Base-by-base conservation (phyloP, 139 green algal species). In the Coelastrella sp. region DNA sequence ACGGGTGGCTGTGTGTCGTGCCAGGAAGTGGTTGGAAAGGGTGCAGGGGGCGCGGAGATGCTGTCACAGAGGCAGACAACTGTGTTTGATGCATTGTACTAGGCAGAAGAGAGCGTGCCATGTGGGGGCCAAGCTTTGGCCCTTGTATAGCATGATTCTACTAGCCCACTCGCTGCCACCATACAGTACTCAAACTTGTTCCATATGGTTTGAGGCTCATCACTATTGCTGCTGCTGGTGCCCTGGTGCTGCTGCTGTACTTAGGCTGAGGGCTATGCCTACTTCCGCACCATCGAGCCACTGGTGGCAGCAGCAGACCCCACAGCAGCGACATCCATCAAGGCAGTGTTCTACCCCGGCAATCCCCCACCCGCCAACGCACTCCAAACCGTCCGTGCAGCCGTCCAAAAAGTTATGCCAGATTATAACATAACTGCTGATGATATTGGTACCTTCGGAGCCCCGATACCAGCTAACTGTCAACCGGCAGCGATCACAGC, bases 201-300 rank as follows among this genome's bases (percentile, higher is more conserved):
- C n/a, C 73, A 47, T 47, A 47, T 47, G 32, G 32, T 0, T 47
- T 32, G 73, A 16, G 23, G 16, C 7, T 8, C 58, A 57, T 13
- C 54, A 3, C 10, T 23, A 47, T 7, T 59, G 17, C 17, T 68
- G 22, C 56, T 71, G 78, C 8, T 60, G 56, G 17, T 11, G 4
- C 58, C 20, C 7, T 73, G 80, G 7, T 73, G 56, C 80, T 73
- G 56, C 80, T 85, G 57, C 56, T 85, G 60, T 13, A 59, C 19
- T 4, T 78, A 91, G 87, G 85, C 83, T 22, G 89, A 90, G 85
- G 89, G 61, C 6, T 80, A 87, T 14, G 61, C 23, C 6, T 92
- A 88, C 66, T 92, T 91, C 89, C 22, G 83, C 14, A 87, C 89
- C 58, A 78, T 92, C 4, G 68, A 87, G 85, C 89, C 89, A 4